phyloP scores from a whole-genome alignment of 2,329 filamentous ascomycete species.

The Penicillium crustosum region DNA sequence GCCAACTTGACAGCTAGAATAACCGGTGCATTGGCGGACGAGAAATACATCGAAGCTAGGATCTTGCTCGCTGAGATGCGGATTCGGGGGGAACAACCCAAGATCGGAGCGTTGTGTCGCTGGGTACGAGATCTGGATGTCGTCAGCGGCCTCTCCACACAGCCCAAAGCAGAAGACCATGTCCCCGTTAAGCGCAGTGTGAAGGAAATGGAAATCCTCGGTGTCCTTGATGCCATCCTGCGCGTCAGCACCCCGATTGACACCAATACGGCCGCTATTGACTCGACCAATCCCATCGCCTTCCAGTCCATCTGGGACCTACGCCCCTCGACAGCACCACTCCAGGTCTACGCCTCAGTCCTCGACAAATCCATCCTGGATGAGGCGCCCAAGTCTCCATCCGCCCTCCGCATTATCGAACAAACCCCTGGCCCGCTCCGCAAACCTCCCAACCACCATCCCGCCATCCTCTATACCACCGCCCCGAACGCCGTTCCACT shows the following conservation, averaged over 20 bases:
- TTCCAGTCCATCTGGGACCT: slow-evolving; percentile 64
- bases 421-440: slow-evolving; percentile 59
- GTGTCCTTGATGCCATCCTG: slow-evolving; percentile 63
- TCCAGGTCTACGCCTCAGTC: slow-evolving; percentile 58
- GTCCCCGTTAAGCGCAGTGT: slow-evolving; percentile 22
- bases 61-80: slow-evolving; percentile 69
- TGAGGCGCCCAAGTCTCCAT: slow-evolving; percentile 26
- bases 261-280: slow-evolving; percentile 26
- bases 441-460: slow-evolving; percentile 68
- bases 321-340: slow-evolving; percentile 44
- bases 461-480: slow-evolving; percentile 65
- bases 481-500: slow-evolving; percentile 58
- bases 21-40: slow-evolving; percentile 64
- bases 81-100: slow-evolving; percentile 64
- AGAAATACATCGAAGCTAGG: slow-evolving; percentile 63
- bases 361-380: slow-evolving; percentile 57
- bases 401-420: slow-evolving; percentile 59
- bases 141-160: slow-evolving; percentile 63
- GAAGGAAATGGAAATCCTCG: slow-evolving; percentile 57
- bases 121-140: slow-evolving; percentile 73
- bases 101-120: slow-evolving; percentile 67
- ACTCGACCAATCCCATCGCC: slow-evolving; percentile 53
- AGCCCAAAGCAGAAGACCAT: slow-evolving; percentile 46
- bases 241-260: slow-evolving; percentile 64
- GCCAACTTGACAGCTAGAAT: slow-evolving; percentile 67